phyloP scores from a whole-genome alignment of 805 yeast species.

The Candida anglica region DNA sequence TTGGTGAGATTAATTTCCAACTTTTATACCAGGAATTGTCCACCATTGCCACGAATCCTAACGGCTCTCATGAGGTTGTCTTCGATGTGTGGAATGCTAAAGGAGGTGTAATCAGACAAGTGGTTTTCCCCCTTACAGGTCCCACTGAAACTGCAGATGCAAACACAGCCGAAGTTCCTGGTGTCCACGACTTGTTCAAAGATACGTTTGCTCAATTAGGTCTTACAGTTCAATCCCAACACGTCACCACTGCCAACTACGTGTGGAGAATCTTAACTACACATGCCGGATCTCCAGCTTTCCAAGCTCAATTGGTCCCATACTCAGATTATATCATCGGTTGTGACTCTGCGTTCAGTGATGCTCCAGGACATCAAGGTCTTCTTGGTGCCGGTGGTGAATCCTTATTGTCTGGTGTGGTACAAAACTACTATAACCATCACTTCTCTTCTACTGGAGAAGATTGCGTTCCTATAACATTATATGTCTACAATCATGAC shows the following conservation, averaged over 20 bases:
- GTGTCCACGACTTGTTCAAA: constrained; percentile 10
- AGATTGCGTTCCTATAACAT: constrained; percentile 36
- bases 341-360: constrained; percentile 50
- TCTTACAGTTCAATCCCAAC: constrained; percentile 70
- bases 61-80: constrained; percentile 37
- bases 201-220: constrained; percentile 53
- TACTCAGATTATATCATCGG: constrained; percentile 87
- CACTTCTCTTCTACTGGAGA: constrained; percentile 25
- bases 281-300: constrained; percentile 76
- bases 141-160: constrained; percentile 3
- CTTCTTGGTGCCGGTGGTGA: constrained; percentile 85
- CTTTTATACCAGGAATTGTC: constrained; percentile 40
- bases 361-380: constrained; percentile 56
- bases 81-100: constrained; percentile 83
- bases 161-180: constrained; percentile 17
- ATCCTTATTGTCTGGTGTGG: constrained; percentile 63
- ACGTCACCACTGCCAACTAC: constrained; percentile 68
- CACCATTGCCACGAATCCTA: constrained; percentile 24
- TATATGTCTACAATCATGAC: constrained; percentile 79
- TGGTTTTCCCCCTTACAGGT: constrained; percentile 19
- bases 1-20: constrained; percentile 37
- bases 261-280: constrained; percentile 85
- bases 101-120: constrained; percentile 55
- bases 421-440: constrained; percentile 53
- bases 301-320: constrained; percentile 75